Evolutionary conservation across 1,284 basidiomycete genomes (phyloP), one percentile per base, ranked within the genome.

Genomic region (Anthracocystis panici-leucophaei): DNA sequence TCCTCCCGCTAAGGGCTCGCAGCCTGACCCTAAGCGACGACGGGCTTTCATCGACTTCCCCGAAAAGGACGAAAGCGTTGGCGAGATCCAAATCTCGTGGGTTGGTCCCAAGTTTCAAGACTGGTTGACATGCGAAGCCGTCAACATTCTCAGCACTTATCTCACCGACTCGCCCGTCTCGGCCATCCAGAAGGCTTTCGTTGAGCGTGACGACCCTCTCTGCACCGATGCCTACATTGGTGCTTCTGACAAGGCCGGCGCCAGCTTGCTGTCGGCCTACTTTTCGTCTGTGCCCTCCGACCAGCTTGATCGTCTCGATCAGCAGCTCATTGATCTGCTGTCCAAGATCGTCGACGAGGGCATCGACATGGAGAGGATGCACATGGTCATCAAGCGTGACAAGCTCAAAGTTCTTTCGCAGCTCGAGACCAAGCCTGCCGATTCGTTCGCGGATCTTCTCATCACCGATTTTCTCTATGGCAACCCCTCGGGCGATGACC

Each of bases 31-130:
- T 18, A 73, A 74, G 29, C 77, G 83, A 23, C 74, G 80, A 18
- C 90, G 89, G 69, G 89, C 91, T 63, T 88, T 89, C 0, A 90
- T 98, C 33, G 92, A 96, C 27, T 99, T 99, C 82, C 97, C 97
- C n/a, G 97, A 98, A 86, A 91, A 94, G 86, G 96, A 99, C 84
- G 97, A 99, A 87, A 94, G 92, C 65, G 82, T 94, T 74, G 96
- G 97, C 44, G 95, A 98, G 87, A 84, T 98, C 8, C 88, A 90
- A 49, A 88, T 97, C 62, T 90, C 88, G 21, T 97, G 91, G 88
- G 88, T 93, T 68, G 95, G 96, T 2, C 93, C 92, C 35, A 84
- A 90, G 50, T 90, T 90, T 16, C 90, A 89, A 61, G 89, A 92
- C 67, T 93, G 92, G 84, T 84, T 95, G 60, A 90, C 92, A 76